Percentiles rank a stretch among this genome's conserved stretches.
These are phyloP conservation scores for Candida verbasci DNA, from an alignment of 805 yeast species.

Conservation along the genomic window DNA sequence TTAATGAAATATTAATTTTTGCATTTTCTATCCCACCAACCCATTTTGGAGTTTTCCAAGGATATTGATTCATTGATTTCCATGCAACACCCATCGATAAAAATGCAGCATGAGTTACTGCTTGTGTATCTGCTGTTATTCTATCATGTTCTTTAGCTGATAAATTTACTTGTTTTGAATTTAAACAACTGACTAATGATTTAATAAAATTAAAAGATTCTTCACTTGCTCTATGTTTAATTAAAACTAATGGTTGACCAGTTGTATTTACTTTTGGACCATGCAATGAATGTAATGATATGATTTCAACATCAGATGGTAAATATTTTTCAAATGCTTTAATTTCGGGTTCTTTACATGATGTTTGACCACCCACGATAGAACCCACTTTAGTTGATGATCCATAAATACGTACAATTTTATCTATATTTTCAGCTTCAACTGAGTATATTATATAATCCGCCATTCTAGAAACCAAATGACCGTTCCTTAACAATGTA, in stretches of 20 bases:
- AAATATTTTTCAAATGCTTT: slow-evolving; percentile 72
- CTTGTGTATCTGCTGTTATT: slow-evolving; percentile 97
- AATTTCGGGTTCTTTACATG: slow-evolving; percentile 90
- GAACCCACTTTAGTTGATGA: slow-evolving; percentile 86
- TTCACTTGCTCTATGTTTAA: slow-evolving; percentile 63
- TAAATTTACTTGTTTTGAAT: slow-evolving; percentile 72
- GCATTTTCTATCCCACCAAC: slow-evolving; percentile 95
- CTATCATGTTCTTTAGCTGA: slow-evolving; percentile 88
- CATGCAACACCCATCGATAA: slow-evolving; percentile 96
- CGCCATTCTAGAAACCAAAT: slow-evolving; percentile 70
- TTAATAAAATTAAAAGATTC: slow-evolving; percentile 60
- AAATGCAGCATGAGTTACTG: slow-evolving; percentile 97
- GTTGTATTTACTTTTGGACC: slow-evolving; percentile 87
- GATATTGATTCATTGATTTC: slow-evolving; percentile 77
- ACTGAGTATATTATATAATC: slow-evolving; percentile 89
- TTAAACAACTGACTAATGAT: slow-evolving; percentile 61
- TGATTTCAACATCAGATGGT: slow-evolving; percentile 77
- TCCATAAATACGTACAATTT: slow-evolving; percentile 72
- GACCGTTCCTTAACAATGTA: slow-evolving; percentile 71
- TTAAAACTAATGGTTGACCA: slow-evolving; percentile 90
- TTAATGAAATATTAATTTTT: slow-evolving; percentile 83
- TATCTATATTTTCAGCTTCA: slow-evolving; percentile 80
- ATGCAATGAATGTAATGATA: slow-evolving; percentile 87
- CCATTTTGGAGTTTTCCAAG: slow-evolving; percentile 88
- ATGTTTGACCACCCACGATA: slow-evolving; percentile 96